Evolutionary conservation across 176 grass and related monocot species (phyloP).

Genomic region (Pontederia paniculata): DNA sequence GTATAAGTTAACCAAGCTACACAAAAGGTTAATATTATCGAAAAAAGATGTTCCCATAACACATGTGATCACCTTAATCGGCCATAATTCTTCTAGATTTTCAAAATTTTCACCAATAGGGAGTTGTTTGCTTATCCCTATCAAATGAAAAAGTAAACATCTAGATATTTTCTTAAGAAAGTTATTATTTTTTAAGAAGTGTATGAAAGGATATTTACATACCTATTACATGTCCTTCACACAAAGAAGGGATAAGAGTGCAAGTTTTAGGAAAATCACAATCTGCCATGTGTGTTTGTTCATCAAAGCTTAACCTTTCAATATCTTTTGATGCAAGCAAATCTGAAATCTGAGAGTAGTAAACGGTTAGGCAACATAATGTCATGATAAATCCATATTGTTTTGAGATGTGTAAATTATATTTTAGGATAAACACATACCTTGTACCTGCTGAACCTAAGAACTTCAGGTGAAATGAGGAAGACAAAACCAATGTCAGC

Average conservation of each 20-base stretch:
- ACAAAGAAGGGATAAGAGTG: slow-evolving; percentile 57
- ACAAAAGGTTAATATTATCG: slow-evolving; percentile 1
- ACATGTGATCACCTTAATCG: slow-evolving; percentile 40
- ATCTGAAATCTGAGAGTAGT: slow-evolving; percentile 48
- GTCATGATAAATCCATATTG: slow-evolving; percentile 1
- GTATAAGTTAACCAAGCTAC: not conserved
- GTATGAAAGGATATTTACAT: slow-evolving; percentile 19
- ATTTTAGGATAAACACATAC: slow-evolving; percentile 30
- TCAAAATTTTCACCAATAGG: slow-evolving; percentile 43
- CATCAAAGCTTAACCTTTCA: slow-evolving; percentile 27
- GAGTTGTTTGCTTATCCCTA: slow-evolving; percentile 57
- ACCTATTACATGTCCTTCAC: slow-evolving; percentile 64
- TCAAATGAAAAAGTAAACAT: slow-evolving; percentile 4
- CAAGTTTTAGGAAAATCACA: slow-evolving; percentile 33
- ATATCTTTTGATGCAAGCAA: slow-evolving; percentile 27
- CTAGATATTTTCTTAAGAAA: not conserved
- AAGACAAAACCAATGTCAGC: slow-evolving; percentile 50
- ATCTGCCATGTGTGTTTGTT: slow-evolving; percentile 30
- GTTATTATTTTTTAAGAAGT: not conserved
- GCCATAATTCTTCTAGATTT: slow-evolving; percentile 54
- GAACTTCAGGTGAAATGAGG: slow-evolving; percentile 58
- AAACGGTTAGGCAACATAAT: slow-evolving; percentile 2
- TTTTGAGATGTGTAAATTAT: too few species aligned
- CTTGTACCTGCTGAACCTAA: slow-evolving; percentile 54
- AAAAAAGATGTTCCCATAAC: slow-evolving; percentile 10